Evolutionary conservation across 2,329 filamentous ascomycete genomes (phyloP), one percentile per base, ranked within the genome.

Genomic region (Lasiodiplodia sp.): DNA sequence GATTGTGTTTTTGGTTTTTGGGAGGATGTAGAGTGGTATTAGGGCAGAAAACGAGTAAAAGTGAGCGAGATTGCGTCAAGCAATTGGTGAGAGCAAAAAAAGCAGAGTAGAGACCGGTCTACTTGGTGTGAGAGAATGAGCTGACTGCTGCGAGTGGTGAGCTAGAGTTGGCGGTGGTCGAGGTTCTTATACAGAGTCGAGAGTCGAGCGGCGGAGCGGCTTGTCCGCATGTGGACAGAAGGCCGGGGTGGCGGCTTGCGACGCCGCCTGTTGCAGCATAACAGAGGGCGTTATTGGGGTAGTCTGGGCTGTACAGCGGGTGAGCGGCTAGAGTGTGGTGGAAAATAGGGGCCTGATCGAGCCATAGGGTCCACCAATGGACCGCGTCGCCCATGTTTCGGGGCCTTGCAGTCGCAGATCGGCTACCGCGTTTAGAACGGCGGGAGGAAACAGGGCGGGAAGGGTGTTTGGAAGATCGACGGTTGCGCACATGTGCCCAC

Each of bases 131-230:
- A 18, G 65, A 60, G 53, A 57, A 57, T 31, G 55, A 67, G 55
- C 52, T 58, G 65, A 67, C 65, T 67, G 65, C 65, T 67, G 65
- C 65, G 55, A 60, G 55, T 37, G 47, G 28, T 67, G 53, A 49
- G 44, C 34, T 58, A 67, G 65, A 52, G 28, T 16, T 64, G 28
- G 60, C 23, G 44, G 47, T 18, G 11, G 25, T 23, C 18, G 47
- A 28, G 60, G 51, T 64, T 37, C 60, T 64, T 64, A 64, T 64
- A 64, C 44, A 47, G 28, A 51, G 31, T 28, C 8, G 40, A 5
- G 38, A n/a, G 60, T 21, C 18, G n/a, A 12, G 31, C 47, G 18
- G 58, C 58, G 58, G 58, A 11, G 40, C 37, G 34, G 16, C 40
- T 25, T 49, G 23, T 64, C 60, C 47, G 60, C n/a, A 64, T 52